Evolutionary conservation across 495 filamentous ascomycete genomes (phyloP).

Genomic region (Collariella sp.): DNA sequence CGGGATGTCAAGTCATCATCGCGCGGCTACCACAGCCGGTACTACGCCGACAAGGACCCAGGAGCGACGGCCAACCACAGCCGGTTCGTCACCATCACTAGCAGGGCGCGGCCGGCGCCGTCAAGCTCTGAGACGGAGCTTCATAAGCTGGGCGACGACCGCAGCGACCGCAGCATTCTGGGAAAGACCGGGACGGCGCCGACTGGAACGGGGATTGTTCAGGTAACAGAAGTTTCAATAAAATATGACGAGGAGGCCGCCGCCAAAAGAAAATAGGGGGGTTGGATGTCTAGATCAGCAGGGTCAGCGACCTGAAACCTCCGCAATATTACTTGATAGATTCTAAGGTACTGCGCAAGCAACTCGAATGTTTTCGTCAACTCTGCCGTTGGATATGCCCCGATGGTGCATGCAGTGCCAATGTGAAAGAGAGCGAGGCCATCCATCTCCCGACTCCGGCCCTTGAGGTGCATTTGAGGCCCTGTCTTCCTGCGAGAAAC

Average conservation of each 20-base stretch:
- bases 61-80: conserved; percentile 1
- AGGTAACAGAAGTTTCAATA: conserved; percentile 4
- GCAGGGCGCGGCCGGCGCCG: neutral
- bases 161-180: conserved; percentile 7
- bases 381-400: no score
- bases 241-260: conserved; percentile 1
- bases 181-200: neutral
- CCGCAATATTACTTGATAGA: no score
- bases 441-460: no score
- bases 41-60: neutral
- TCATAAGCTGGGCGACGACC: conserved; percentile 5
- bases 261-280: no score
- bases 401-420: no score
- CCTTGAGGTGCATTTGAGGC: no score
- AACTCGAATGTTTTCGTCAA: no score
- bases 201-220: neutral
- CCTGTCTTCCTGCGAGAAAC: no score
- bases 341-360: no score
- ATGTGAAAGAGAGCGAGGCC: no score
- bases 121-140: conserved; percentile 1
- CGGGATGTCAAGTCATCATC: conserved; percentile 10
- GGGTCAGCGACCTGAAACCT: no score
- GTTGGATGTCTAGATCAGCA: no score
- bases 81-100: conserved; percentile 6
- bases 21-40: neutral